phyloP scores from a whole-genome alignment of 2,329 filamentous ascomycete genomes.

The Pyrenophora tritici-repentis region DNA sequence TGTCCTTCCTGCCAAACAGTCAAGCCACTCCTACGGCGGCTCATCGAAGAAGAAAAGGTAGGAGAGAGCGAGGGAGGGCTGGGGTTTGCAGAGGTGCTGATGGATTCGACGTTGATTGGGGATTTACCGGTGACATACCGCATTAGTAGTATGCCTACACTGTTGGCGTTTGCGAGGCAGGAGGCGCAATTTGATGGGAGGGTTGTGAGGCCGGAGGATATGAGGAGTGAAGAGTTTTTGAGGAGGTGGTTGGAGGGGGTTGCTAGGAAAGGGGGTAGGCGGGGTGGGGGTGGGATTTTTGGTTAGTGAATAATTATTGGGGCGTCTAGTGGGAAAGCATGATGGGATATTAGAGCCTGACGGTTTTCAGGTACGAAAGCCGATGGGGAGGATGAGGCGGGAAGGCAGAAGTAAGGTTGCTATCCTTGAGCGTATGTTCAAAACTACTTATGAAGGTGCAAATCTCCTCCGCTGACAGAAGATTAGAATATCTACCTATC shows the following conservation, averaged over 20 bases:
- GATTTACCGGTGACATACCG: conserved; percentile 50
- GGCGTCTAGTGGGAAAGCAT: background rate
- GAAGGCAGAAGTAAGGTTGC: too few relatives aligned
- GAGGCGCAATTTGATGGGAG: conserved; percentile 57
- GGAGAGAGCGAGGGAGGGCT: conserved; percentile 54
- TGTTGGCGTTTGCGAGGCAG: conserved; percentile 56
- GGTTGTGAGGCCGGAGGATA: conserved; percentile 50
- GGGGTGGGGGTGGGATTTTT: conserved; percentile 52
- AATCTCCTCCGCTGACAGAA: too few relatives aligned
- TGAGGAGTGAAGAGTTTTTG: conserved; percentile 53
- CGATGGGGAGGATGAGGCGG: background rate
- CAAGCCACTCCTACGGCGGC: conserved; percentile 48
- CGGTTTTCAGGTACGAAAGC: conserved; percentile 5
- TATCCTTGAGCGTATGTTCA: too few relatives aligned
- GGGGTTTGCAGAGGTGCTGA: conserved; percentile 55
- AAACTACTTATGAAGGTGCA: too few relatives aligned
- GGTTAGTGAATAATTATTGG: too few relatives aligned
- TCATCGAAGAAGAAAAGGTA: conserved; percentile 52
- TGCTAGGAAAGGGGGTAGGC: conserved; percentile 54
- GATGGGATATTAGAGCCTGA: background rate
- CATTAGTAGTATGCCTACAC: conserved; percentile 52
- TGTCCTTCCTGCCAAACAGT: conserved; percentile 52
- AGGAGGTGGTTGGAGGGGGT: conserved; percentile 55
- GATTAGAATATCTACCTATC: too few relatives aligned
- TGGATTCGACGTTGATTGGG: conserved; percentile 53